Percentiles rank a stretch among this genome's conserved stretches.
Conservation (phyloP, 805 yeast genomes). For the Starmerella riodocensis region DNA sequence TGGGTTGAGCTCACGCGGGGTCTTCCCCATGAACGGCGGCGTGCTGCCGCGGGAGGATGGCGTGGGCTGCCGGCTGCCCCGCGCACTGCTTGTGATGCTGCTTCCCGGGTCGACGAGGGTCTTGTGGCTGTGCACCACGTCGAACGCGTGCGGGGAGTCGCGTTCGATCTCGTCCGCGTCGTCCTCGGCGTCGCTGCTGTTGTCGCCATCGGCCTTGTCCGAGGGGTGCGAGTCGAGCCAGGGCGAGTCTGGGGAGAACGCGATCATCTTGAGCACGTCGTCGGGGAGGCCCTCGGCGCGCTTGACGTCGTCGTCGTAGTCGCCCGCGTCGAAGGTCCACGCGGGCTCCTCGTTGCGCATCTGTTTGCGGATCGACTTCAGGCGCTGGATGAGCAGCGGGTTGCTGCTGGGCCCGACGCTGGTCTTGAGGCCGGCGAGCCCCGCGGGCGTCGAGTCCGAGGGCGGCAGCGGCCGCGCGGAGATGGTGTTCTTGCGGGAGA, state of each 20-base stretch:
- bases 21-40: not conserved
- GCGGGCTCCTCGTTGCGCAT: conserved; percentile 3
- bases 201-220: not conserved
- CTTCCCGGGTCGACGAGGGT: too few species aligned
- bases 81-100: too few species aligned
- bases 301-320: conserved; percentile 11
- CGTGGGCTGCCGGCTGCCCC: too few species aligned
- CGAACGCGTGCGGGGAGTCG: not conserved
- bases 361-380: conserved; percentile 19
- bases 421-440: conserved; percentile 4
- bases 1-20: conserved; percentile 8
- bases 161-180: not conserved
- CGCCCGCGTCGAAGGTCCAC: not conserved
- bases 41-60: too few species aligned
- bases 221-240: conserved; percentile 13
- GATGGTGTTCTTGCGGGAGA: conserved; percentile 17
- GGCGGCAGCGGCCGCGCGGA: conserved; percentile 10
- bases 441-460: conserved; percentile 4
- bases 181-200: not conserved
- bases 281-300: conserved; percentile 19
- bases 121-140: too few species aligned
- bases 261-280: conserved; percentile 19
- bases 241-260: conserved; percentile 20
- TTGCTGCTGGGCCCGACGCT: conserved; percentile 14
- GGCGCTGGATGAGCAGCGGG: conserved; percentile 18